Evolutionary conservation across 495 filamentous ascomycete species (phyloP), one percentile per base, ranked within the genome.

Genomic region (Trichoderma reesei): DNA sequence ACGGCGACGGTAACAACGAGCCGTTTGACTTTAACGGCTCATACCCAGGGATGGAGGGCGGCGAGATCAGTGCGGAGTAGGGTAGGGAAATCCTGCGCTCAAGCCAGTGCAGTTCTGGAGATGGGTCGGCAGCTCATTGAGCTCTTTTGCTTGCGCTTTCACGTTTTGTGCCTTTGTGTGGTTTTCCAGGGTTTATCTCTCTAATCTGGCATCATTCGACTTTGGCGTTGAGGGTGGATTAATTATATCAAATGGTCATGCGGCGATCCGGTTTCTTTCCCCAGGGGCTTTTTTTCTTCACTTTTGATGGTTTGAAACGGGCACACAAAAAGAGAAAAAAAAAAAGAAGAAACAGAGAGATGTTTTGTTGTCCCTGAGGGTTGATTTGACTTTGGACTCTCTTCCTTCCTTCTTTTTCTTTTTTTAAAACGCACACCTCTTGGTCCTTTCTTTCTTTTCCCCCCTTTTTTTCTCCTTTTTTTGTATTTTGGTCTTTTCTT

Each of bases 51-150:
- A 78, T 81, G 70, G 79, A 82, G 46, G 74, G 73, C 33, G 72
- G 74, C 62, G 76, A 78, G 67, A 82, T 83, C 64, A 77, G 77
- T 59, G 76, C 79, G 64, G 80, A 83, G 60, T 83, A 80, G 70
- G 7, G 46, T 11, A 1, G 9, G 31, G 5, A 72, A 13, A 70
- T 68, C 9, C 56, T 69, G 63, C 73, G 76, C 33, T 80, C 73
- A 34, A 71, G 74, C 14, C 78, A 76, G 67, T 76, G 59, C 18
- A 3, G 34, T n/a, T n/a, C n/a, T n/a, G n/a, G 36, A 60, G 31
- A 31, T 38, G 59, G 36, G 39, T 20, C 31, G 59, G 39, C 31
- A 16, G 59, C 16, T 20, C 41, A 39, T 18, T 20, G n/a, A n/a
- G n/a, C n/a, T 18, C 7, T 61, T 39, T n/a, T 10, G 31, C 59